These are phyloP conservation scores for Entomophthora muscae DNA, from an alignment of 371 early-diverging fungal genomes.

Conservation along the genomic window DNA sequence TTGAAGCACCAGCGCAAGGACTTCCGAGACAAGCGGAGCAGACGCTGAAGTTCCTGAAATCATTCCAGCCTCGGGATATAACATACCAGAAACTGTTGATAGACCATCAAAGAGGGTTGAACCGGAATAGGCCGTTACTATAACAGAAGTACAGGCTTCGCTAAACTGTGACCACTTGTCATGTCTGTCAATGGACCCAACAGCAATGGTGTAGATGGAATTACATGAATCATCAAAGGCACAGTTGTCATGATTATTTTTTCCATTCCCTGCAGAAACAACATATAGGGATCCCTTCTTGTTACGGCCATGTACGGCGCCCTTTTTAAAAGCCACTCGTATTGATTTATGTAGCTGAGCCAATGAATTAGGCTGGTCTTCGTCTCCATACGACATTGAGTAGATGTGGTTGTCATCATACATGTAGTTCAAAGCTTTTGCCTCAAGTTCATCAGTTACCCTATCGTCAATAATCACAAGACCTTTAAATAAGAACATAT, in stretches of 20 bases:
- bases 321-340: constrained; percentile 68
- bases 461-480: constrained; percentile 79
- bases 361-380: constrained; percentile 72
- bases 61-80: too few species aligned
- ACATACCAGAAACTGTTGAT: too few species aligned
- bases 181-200: constrained; percentile 67
- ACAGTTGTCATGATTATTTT: constrained; percentile 63
- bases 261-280: constrained; percentile 93
- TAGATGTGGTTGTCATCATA: constrained; percentile 73
- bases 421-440: constrained; percentile 67
- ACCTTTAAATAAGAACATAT: too few species aligned
- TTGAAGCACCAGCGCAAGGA: too few species aligned
- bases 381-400: constrained; percentile 93
- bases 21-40: too few species aligned
- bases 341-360: constrained; percentile 64
- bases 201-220: constrained; percentile 82
- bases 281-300: constrained; percentile 82
- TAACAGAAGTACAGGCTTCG: constrained; percentile 76
- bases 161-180: constrained; percentile 67
- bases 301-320: constrained; percentile 60
- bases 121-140: constrained; percentile 81
- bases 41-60: too few species aligned
- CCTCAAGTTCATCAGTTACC: constrained; percentile 78
- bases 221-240: constrained; percentile 95
- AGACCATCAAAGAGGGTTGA: too few species aligned